These are phyloP conservation scores for Bipolaris victoriae DNA, from an alignment of 2,329 filamentous ascomycete genomes.

Conservation along the genomic window DNA sequence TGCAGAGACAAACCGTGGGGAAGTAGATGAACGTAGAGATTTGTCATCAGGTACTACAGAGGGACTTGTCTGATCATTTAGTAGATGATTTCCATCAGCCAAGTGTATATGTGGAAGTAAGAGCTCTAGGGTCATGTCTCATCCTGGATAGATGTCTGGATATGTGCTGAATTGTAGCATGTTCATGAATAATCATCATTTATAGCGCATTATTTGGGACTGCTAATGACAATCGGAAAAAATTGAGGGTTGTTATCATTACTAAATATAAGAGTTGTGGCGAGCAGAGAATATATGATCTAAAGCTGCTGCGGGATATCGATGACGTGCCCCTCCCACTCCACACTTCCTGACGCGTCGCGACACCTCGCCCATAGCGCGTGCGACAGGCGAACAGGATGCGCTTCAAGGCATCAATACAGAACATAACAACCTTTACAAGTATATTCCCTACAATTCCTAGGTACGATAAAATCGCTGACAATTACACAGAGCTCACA, in stretches of 20 bases:
- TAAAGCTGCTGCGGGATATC: neutral
- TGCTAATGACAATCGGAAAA: fast-evolving
- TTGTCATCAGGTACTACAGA: neutral
- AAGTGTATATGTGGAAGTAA: neutral
- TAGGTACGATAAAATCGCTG: neutral
- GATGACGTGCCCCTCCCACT: conserved; percentile 18
- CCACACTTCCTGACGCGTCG: conserved; percentile 25
- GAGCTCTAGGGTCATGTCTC: neutral
- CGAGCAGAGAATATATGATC: neutral
- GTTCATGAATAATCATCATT: neutral
- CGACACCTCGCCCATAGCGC: conserved; percentile 24
- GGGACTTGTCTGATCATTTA: neutral
- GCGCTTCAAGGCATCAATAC: conserved; percentile 61
- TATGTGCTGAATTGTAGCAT: neutral
- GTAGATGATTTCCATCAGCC: too few species aligned
- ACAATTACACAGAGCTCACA: conserved; percentile 59
- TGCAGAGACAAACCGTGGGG: conserved; percentile 15
- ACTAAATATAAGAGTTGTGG: neutral
- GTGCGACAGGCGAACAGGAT: conserved; percentile 42
- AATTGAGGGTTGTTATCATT: neutral
- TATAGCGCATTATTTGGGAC: neutral
- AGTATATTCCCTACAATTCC: conserved; percentile 48
- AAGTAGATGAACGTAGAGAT: neutral
- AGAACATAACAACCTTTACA: conserved; percentile 59
- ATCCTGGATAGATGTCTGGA: neutral